Evolutionary conservation across 345 rosid genomes (phyloP).

Genomic region (Dipteronia sinensis): DNA sequence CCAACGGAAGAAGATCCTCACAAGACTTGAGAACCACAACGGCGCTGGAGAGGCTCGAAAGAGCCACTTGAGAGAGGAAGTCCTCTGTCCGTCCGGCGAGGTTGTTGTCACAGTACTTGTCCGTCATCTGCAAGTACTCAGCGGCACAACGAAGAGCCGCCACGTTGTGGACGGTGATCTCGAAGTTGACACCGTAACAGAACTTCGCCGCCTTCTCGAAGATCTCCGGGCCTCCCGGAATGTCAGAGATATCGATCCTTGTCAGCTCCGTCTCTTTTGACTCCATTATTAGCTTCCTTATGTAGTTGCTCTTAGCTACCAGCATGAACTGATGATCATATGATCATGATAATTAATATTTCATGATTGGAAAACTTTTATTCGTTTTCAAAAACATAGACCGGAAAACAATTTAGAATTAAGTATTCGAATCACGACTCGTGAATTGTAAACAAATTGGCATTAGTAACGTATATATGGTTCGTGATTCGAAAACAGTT

Average conservation of each 20-base stretch:
- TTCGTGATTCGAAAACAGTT: neutral
- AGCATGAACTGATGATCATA: slow-evolving; percentile 64
- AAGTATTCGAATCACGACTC: too few relatives aligned
- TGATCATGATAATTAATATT: too few relatives aligned
- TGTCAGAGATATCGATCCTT: slow-evolving; percentile 59
- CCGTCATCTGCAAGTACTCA: slow-evolving; percentile 86
- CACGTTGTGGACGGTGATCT: slow-evolving; percentile 90
- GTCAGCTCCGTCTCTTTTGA: slow-evolving; percentile 63
- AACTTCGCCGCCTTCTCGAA: slow-evolving; percentile 94
- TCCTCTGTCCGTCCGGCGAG: slow-evolving; percentile 88
- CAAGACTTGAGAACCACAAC: slow-evolving; percentile 83
- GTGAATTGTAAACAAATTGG: too few relatives aligned
- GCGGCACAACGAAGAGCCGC: slow-evolving; percentile 92
- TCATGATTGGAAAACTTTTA: neutral
- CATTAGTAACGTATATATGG: neutral
- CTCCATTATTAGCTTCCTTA: slow-evolving; percentile 75
- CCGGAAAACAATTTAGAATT: neutral
- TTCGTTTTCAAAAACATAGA: neutral
- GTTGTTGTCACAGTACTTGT: slow-evolving; percentile 66
- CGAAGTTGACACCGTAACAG: slow-evolving; percentile 95
- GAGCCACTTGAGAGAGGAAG: slow-evolving; percentile 78
- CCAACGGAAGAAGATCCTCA: slow-evolving; percentile 70
- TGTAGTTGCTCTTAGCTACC: slow-evolving; percentile 88
- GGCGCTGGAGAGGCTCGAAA: slow-evolving; percentile 86
- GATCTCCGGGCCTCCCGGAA: slow-evolving; percentile 94